Conservation (phyloP, 176 grass and related monocot species). For the Oryza rufipogon region DNA sequence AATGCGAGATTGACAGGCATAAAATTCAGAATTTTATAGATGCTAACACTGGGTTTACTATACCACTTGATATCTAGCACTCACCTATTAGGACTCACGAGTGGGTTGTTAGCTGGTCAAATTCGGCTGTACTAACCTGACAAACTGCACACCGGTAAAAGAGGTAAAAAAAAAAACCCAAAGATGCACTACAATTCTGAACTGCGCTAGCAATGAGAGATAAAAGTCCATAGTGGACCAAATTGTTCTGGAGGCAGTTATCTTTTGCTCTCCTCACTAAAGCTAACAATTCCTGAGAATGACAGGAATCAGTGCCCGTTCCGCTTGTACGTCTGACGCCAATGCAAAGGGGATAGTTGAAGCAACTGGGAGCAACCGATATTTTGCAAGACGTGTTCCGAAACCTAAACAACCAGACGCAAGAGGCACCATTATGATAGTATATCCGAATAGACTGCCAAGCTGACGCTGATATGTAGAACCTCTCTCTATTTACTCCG, state of each 20-base stretch:
- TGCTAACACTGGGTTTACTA: not conserved
- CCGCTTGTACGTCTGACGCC: not conserved
- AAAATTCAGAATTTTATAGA: not conserved
- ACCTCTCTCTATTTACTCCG: not conserved
- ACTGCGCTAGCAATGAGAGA: not conserved
- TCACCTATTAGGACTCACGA: not conserved
- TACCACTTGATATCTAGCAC: slow-evolving; percentile 25
- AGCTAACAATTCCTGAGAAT: not conserved
- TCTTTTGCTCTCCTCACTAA: slow-evolving; percentile 26
- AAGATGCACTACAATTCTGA: not conserved
- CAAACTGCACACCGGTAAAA: not conserved
- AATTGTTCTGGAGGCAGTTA: slow-evolving; percentile 19
- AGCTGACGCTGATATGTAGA: slow-evolving; percentile 1
- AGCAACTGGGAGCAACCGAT: not conserved
- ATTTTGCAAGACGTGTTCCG: not conserved
- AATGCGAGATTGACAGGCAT: not conserved
- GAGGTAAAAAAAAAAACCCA: not conserved
- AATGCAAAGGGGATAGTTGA: not conserved
- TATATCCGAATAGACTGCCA: slow-evolving; percentile 4
- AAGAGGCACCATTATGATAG: not conserved
- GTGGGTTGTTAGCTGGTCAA: slow-evolving; percentile 6
- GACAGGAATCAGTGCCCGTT: slow-evolving; percentile 13
- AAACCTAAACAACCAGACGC: not conserved
- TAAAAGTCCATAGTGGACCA: not conserved
- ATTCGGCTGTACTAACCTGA: not conserved